Evolutionary conservation across 192 early-diverging fungal species (phyloP), one percentile per base, ranked within the genome.

Genomic region (Coemansia sp.): DNA sequence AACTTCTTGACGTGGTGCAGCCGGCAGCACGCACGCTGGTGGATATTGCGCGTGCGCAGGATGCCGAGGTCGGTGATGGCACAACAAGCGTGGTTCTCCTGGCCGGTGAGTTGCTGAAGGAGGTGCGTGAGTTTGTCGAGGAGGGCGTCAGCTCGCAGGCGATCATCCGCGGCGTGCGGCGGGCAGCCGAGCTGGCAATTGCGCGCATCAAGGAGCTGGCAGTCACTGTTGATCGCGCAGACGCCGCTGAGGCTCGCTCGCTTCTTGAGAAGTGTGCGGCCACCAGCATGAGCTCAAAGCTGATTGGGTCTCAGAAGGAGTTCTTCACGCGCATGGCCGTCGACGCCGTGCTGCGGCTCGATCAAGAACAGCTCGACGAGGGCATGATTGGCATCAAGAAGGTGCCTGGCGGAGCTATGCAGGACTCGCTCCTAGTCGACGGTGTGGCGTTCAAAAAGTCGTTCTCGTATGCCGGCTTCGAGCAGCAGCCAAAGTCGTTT

Each of bases 381-480:
- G 85, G 83, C 60, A 83, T 99, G 86, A 99, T 99, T 69, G 96
- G 96, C 43, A 91, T 99, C 71, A 99, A 99, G 82, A 95, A 92
- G 84, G 87, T 98, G 39, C 86, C 95, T 34, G 96, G 96, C 66
- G 96, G 96, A 48, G 96, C 90, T 23, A 95, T 99, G 94, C 91
- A 96, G 84, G 96, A 99, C 65, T 98, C 95, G n/a, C 53, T 95
- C 23, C 81, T 96, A 60, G 77, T 99, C 40, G 86, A 95, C 54
- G 96, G 96, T 65, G 96, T 99, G 52, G 96, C 96, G 13, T 99
- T 99, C 83, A 99, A 99, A 71, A 99, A 99, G 83, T 95, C 95
- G 13, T 99, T 99, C 73, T 91, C 93, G 19, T 97, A 99, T 74
- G 96, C 96, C 33, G 96, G 96, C 55, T 99, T 99, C 62, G 96